Percentiles rank a stretch among this genome's conserved stretches.
Conservation (phyloP, 768 basidiomycete genomes). For the Kwoniella newhampshirensis region DNA sequence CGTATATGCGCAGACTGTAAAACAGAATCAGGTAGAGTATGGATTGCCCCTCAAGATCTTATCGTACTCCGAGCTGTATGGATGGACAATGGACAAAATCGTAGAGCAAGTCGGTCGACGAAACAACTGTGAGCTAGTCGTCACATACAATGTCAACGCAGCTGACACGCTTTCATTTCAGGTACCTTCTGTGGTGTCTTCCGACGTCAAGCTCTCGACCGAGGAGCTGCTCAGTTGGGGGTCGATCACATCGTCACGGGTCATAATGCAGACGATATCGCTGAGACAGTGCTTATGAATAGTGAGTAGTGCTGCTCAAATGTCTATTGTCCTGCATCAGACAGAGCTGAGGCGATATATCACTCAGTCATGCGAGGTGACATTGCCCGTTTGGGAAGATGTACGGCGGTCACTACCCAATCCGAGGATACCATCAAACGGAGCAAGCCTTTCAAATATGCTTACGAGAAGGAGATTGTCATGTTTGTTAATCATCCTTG, state of each 20-base stretch:
- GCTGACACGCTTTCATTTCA: conserved; percentile 21
- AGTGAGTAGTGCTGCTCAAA: conserved; percentile 70
- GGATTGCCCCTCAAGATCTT: conserved; percentile 92
- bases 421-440: conserved; percentile 95
- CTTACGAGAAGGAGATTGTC: conserved; percentile 99
- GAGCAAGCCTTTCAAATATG: conserved; percentile 99
- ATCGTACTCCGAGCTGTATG: conserved; percentile 92
- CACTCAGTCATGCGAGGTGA: conserved; percentile 99
- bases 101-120: conserved; percentile 92
- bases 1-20: conserved; percentile 71
- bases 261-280: conserved; percentile 98
- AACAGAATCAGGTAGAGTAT: conserved; percentile 94
- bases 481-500: conserved; percentile 62
- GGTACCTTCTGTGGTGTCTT: conserved; percentile 97
- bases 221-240: conserved; percentile 80
- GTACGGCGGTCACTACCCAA: conserved; percentile 90
- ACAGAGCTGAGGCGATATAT: neutral
- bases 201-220: conserved; percentile 89
- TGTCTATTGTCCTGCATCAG: too few relatives aligned
- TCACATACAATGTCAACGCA: too few relatives aligned
- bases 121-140: conserved; percentile 71
- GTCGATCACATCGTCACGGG: conserved; percentile 99
- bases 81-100: conserved; percentile 98
- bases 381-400: conserved; percentile 87
- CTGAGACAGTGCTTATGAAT: conserved; percentile 98